These are phyloP conservation scores for Pseudogymnoascus pannorum DNA, from an alignment of 2,329 filamentous ascomycete species.

Conservation along the genomic window DNA sequence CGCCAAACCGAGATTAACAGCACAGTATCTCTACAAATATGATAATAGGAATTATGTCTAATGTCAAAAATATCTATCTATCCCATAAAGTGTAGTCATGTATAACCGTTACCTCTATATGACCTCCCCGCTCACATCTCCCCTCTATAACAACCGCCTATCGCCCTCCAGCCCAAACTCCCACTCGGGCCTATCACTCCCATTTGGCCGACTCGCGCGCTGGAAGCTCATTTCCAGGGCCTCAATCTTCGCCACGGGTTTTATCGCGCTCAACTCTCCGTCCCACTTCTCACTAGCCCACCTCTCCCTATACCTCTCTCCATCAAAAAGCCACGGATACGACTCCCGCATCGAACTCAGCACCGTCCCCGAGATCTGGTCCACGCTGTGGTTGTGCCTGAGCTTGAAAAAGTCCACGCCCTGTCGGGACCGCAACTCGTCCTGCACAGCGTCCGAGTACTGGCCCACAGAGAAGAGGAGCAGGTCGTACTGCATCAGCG, in stretches of 20 bases:
- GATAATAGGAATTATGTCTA: no score
- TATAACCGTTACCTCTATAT: background rate
- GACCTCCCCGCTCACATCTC: no score
- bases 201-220: slow-evolving; percentile 39
- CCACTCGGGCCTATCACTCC: slow-evolving; percentile 43
- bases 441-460: slow-evolving; percentile 46
- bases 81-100: background rate
- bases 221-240: slow-evolving; percentile 25
- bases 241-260: slow-evolving; percentile 24
- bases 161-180: slow-evolving; percentile 25
- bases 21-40: no score
- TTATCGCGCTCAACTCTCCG: slow-evolving; percentile 26
- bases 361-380: slow-evolving; percentile 25
- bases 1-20: no score
- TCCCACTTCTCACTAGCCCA: slow-evolving; percentile 22
- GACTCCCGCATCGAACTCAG: slow-evolving; percentile 24
- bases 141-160: background rate
- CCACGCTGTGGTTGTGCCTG: slow-evolving; percentile 26
- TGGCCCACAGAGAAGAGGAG: slow-evolving; percentile 54
- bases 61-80: background rate
- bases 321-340: slow-evolving; percentile 30
- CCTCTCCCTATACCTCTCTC: slow-evolving; percentile 22
- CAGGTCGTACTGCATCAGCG: slow-evolving; percentile 61
- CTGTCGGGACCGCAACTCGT: slow-evolving; percentile 23
- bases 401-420: slow-evolving; percentile 23